Evolutionary conservation across 2,329 filamentous ascomycete genomes (phyloP), one percentile per base, ranked within the genome.

Genomic region (Falciphora oryzae): DNA sequence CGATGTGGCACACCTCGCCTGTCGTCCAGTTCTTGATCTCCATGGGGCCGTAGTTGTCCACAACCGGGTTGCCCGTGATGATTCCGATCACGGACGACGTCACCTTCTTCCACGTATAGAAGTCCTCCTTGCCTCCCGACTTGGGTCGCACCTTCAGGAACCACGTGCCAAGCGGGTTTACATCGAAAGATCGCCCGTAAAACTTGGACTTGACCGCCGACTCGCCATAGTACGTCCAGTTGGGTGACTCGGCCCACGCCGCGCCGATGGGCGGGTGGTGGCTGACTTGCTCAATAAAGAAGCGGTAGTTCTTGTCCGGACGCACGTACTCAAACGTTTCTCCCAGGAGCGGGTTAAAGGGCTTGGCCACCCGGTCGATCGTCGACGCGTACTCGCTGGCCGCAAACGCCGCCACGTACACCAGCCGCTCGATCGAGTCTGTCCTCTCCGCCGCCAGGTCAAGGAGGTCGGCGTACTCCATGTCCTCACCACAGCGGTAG

Each of bases 101-200:
- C 25, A 97, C 93, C 79, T 99, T 99, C 79, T 97, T 98, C 95
- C 95, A 99, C 0, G 94, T 97, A 77, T 96, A 99, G 1, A 97
- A 81, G 70, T 99, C 95, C 68, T 91, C 88, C 71, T 90, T 89
- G 13, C 88, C 89, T 4, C 90, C 92, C 3, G 86, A 81, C 0
- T 84, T 85, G 0, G 93, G 92, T 1, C 92, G 89, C 32, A 99
- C 81, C 72, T 85, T 91, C 66, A 98, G 80, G 80, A 98, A 99
- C 95, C 95, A 99, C 10, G 95, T 99, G 44, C 95, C 95, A 13
- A 98, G 85, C 4, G 92, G 93, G 72, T 97, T 96, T 76, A 98
- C 93, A 71, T 99, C 95, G 73, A 99, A 98, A 0, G 93, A 97
- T 74, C 94, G 96, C 70, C 95, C 95, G 73, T 97, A 96, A 74